Evolutionary conservation across 441 rosid genomes (phyloP), one percentile per base, ranked within the genome.

Genomic region (Viola pubescens): DNA sequence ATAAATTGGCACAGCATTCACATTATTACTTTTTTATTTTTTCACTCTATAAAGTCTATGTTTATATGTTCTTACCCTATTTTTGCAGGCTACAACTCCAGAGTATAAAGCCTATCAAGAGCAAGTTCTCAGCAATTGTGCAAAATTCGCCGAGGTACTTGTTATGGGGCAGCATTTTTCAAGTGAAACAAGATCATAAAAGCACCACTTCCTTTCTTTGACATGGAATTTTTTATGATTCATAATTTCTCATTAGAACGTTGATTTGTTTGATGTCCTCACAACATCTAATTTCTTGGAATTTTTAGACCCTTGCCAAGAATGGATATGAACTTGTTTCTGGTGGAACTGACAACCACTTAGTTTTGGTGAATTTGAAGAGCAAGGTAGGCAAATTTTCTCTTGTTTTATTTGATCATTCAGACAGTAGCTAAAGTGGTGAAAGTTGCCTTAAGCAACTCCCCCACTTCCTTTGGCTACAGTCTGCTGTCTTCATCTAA

Each of bases 341-440:
- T 63, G 98, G 97, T 52, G 98, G 97, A 71, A 89, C 98, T 41
- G 97, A 87, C 11, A 92, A 92, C 78, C 98, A 92, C 77, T 65
- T 92, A 67, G 98, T 92, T 59, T 77, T 92, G 84, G 98, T 92
- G 72, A 92, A 92, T 70, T 75, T 92, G 65, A 84, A 77, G 81
- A 86, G 74, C 76, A 82, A 87, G 96, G 98, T 89, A 81, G 42
- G 59, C 9, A 9, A 46, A 39, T 34, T 60, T 52, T 56, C 66
- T 56, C 11, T 57, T 66, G 55, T 52, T 52, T 37, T 54, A 49
- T 14, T 56, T 49, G 34, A 52, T 9, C 50, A 34, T 39, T 37
- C 16, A 7, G 8, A 19, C 34, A 43, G 54, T 37, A 37, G 4
- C 60, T 48, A n/a, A 47, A 38, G n/a, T 34, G 45, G 14, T 12